Conservation (phyloP, 306 rosid species). For the Echinosophora koreensis region DNA sequence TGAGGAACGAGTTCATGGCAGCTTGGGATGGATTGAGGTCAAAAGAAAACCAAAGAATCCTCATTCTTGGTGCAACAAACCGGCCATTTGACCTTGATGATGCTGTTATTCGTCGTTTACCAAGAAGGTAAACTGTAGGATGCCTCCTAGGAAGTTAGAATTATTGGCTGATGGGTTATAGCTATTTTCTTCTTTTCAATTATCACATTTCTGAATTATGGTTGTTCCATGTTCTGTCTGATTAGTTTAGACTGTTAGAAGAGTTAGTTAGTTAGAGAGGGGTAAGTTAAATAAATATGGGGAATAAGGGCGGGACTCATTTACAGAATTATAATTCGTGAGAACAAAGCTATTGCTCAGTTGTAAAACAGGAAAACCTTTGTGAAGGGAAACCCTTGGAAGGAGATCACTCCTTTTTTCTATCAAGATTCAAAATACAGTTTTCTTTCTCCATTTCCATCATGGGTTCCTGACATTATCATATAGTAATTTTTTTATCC, state of each 20-base stretch:
- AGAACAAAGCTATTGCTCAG: too few relatives aligned
- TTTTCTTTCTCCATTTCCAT: too few relatives aligned
- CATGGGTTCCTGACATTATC: too few relatives aligned
- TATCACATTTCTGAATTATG: conserved; percentile 9
- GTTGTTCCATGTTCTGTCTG: not conserved
- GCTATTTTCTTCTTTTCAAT: conserved; percentile 5
- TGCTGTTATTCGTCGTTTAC: conserved; percentile 98
- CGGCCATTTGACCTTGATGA: conserved; percentile 98
- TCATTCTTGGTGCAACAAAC: conserved; percentile 96
- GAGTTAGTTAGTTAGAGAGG: too few relatives aligned
- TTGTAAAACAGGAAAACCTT: too few relatives aligned
- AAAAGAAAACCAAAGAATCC: conserved; percentile 91
- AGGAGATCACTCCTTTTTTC: too few relatives aligned
- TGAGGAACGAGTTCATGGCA: conserved; percentile 99
- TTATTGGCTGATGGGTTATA: conserved; percentile 30
- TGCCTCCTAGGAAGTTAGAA: not conserved
- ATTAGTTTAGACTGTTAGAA: not conserved
- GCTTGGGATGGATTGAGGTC: conserved; percentile 99
- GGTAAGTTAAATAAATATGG: too few relatives aligned
- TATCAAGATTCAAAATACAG: too few relatives aligned
- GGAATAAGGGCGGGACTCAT: too few relatives aligned
- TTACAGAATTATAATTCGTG: too few relatives aligned
- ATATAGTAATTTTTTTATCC: not conserved
- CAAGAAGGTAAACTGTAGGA: conserved; percentile 71
- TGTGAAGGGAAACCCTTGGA: too few relatives aligned